Conservation (phyloP, 2,329 filamentous ascomycete genomes). For the Fusarium sp. region DNA sequence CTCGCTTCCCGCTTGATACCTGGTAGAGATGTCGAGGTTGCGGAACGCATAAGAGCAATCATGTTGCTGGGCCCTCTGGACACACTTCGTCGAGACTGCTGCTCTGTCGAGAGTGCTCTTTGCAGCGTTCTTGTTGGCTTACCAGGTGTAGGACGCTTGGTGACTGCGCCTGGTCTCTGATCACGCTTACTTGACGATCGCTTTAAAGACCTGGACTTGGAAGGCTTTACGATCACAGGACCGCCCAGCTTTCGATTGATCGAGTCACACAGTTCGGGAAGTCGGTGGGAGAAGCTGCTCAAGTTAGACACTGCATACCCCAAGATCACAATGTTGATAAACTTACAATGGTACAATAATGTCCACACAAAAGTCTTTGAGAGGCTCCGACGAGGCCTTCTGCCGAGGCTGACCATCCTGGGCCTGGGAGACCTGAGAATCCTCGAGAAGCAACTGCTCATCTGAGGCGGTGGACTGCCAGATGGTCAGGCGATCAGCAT, state of each 20-base stretch:
- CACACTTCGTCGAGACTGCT: conserved; percentile 63
- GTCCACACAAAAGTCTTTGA: conserved; percentile 83
- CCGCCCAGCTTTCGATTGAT: conserved; percentile 84
- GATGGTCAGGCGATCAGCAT: conserved; percentile 83
- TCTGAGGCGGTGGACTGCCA: conserved; percentile 82
- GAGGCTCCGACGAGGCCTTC: conserved; percentile 66
- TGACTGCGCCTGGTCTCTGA: conserved; percentile 63
- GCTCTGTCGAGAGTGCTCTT: conserved; percentile 71
- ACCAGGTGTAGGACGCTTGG: conserved; percentile 58
- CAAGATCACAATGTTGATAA: neutral
- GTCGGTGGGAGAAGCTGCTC: conserved; percentile 75
- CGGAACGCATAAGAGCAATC: conserved; percentile 75
- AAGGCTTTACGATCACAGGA: conserved; percentile 68
- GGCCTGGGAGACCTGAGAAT: conserved; percentile 56
- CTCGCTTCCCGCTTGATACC: conserved; percentile 77
- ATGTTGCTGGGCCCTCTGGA: conserved; percentile 68
- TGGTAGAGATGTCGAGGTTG: conserved; percentile 70
- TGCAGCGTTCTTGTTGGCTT: conserved; percentile 67
- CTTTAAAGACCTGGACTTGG: conserved; percentile 63
- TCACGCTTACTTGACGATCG: conserved; percentile 56
- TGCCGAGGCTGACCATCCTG: conserved; percentile 53
- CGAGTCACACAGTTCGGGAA: conserved; percentile 76
- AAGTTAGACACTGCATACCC: conserved; percentile 48
- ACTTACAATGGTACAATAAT: conserved; percentile 83
- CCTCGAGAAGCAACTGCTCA: conserved; percentile 62